Conservation (phyloP, 495 filamentous ascomycete species). For the Penicillium macrosclerotiorum region DNA sequence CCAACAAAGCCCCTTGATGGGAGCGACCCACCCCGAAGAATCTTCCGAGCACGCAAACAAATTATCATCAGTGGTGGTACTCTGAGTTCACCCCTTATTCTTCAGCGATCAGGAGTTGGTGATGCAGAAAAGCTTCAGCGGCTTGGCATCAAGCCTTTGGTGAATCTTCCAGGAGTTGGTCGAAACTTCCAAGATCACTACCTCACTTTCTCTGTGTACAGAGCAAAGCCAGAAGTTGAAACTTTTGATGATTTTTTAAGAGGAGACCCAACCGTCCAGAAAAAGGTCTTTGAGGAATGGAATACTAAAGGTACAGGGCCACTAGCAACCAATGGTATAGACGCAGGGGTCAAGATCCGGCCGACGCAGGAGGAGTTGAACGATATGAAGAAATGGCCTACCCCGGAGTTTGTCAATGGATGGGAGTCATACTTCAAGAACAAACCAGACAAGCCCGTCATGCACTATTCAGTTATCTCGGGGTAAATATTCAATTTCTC, state of each 20-base stretch:
- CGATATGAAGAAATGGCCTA: conserved; percentile 64
- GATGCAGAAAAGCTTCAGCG: conserved; percentile 71
- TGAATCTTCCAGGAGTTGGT: conserved; percentile 79
- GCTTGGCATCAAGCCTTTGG: conserved; percentile 67
- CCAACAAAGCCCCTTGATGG: conserved; percentile 54
- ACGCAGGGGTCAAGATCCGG: conserved; percentile 77
- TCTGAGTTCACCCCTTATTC: conserved; percentile 73
- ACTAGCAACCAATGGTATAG: conserved; percentile 80
- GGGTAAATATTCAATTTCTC: conserved; percentile 37
- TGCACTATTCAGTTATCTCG: conserved; percentile 73
- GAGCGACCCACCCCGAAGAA: conserved; percentile 45
- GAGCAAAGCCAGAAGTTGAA: conserved; percentile 75
- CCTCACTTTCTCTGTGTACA: conserved; percentile 71
- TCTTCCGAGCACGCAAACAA: conserved; percentile 72
- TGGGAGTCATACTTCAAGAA: conserved; percentile 84
- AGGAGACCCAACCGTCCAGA: conserved; percentile 68
- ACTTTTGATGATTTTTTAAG: conserved; percentile 80
- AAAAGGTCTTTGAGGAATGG: conserved; percentile 72
- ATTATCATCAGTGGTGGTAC: conserved; percentile 78
- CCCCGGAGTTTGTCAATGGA: conserved; percentile 61
- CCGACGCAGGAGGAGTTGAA: conserved; percentile 68
- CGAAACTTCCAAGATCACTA: conserved; percentile 87
- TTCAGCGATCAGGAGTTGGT: conserved; percentile 69
- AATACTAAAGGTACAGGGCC: conserved; percentile 76
- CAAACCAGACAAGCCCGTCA: conserved; percentile 83